phyloP scores from a whole-genome alignment of 176 grass and related monocot species.

The Saccharum spontaneum region DNA sequence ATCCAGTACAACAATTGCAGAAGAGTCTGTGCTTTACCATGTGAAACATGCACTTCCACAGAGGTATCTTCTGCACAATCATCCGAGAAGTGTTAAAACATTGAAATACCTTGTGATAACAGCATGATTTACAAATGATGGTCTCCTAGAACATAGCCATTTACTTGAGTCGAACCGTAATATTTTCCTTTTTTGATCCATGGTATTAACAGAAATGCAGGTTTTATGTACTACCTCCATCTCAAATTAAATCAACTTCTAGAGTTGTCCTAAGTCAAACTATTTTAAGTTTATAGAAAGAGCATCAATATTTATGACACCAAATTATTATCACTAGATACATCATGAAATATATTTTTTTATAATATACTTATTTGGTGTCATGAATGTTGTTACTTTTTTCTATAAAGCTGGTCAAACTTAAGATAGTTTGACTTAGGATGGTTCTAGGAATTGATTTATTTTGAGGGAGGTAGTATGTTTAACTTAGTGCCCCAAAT shows the following conservation, averaged over 20 bases:
- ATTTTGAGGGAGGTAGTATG: background rate
- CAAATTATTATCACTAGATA: no score
- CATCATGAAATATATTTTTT: no score
- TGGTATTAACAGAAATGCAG: background rate
- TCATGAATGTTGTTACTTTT: no score
- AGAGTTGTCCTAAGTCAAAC: no score
- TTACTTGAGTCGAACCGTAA: background rate
- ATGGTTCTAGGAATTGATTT: no score
- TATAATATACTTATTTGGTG: no score
- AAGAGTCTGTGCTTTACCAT: background rate
- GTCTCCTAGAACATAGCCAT: background rate
- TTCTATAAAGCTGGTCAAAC: no score
- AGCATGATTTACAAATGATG: background rate
- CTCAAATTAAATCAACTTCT: background rate
- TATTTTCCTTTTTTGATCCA: background rate
- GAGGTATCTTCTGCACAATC: slow-evolving; percentile 41
- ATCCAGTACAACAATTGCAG: background rate
- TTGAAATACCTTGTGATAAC: background rate
- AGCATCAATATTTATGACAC: no score
- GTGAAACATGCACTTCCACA: slow-evolving; percentile 47
- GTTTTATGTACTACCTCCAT: background rate
- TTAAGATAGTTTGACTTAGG: no score
- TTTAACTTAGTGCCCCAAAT: background rate
- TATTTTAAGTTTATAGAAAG: no score
- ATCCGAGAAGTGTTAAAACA: background rate